Percentiles rank a stretch among this genome's conserved stretches.
Conservation (phyloP, 2,329 filamentous ascomycete genomes). For the Microdochium paspali region DNA sequence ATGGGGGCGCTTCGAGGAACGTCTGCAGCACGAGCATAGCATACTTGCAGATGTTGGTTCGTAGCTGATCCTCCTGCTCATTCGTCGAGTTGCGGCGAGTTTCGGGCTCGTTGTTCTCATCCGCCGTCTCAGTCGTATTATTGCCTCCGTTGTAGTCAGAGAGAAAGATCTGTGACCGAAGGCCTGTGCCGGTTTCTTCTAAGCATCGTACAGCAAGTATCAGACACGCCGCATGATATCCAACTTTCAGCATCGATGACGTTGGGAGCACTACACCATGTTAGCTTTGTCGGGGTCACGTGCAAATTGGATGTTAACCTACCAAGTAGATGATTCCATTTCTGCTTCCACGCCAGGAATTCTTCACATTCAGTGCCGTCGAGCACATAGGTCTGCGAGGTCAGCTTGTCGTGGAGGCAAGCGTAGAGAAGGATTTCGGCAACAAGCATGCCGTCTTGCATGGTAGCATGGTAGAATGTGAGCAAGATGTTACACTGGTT, state of each 20-base stretch:
- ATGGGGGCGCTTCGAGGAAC: conserved; percentile 19
- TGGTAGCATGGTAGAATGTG: conserved; percentile 28
- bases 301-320: conserved; percentile 2
- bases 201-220: conserved; percentile 19
- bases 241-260: conserved; percentile 21
- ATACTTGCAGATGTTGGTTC: conserved; percentile 16
- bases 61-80: conserved; percentile 10
- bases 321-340: conserved; percentile 24
- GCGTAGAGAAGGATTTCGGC: conserved; percentile 28
- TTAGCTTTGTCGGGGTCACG: neutral
- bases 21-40: conserved; percentile 18
- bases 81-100: conserved; percentile 2
- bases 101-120: conserved; percentile 5
- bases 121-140: conserved; percentile 3
- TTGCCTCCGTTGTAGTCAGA: conserved; percentile 8
- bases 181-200: conserved; percentile 18
- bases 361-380: conserved; percentile 21
- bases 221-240: conserved; percentile 22
- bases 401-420: conserved; percentile 23
- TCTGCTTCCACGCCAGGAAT: conserved; percentile 21
- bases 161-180: conserved; percentile 16
- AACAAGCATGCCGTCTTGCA: conserved; percentile 29
- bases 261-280: conserved; percentile 16
- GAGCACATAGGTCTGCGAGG: conserved; percentile 17
- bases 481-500: conserved; percentile 28